These are phyloP conservation scores for Phyllosticta paracitricarpa DNA, from an alignment of 2,329 filamentous ascomycete species.

Conservation along the genomic window DNA sequence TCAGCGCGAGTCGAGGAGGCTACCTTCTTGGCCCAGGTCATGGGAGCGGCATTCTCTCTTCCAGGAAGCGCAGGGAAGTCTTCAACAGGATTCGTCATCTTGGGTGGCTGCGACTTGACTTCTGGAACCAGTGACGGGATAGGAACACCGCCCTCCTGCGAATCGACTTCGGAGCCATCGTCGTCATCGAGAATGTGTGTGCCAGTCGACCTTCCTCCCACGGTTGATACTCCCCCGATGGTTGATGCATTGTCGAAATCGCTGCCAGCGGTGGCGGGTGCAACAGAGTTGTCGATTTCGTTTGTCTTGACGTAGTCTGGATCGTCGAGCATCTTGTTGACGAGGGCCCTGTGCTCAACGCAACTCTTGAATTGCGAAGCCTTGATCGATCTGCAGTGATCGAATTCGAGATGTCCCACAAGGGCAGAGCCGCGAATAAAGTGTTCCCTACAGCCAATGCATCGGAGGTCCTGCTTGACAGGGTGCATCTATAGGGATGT, in stretches of 20 bases:
- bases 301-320: constrained; percentile 3
- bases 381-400: constrained; percentile 37
- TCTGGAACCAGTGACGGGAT: not conserved
- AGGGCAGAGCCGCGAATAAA: constrained; percentile 41
- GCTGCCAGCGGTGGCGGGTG: constrained; percentile 16
- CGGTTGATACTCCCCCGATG: not conserved
- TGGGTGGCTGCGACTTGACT: not conserved
- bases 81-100: not conserved
- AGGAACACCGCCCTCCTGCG: not conserved
- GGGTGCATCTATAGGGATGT: constrained; percentile 34
- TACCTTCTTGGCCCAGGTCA: not conserved
- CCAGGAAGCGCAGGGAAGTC: not conserved
- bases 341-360: constrained; percentile 41
- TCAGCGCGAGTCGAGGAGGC: not conserved
- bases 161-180: not conserved
- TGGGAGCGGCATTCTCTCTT: not conserved
- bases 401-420: constrained; percentile 46
- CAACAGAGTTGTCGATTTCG: constrained; percentile 16
- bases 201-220: too few species aligned
- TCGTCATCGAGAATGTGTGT: not conserved
- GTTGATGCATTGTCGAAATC: not conserved
- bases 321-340: constrained; percentile 26
- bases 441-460: constrained; percentile 40
- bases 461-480: constrained; percentile 40
- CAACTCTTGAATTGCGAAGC: constrained; percentile 36